Percentiles rank a stretch among this genome's conserved stretches.
These are phyloP conservation scores for Gracilariopsis chorda DNA, from an alignment of 23 red algal species.

Conservation along the genomic window DNA sequence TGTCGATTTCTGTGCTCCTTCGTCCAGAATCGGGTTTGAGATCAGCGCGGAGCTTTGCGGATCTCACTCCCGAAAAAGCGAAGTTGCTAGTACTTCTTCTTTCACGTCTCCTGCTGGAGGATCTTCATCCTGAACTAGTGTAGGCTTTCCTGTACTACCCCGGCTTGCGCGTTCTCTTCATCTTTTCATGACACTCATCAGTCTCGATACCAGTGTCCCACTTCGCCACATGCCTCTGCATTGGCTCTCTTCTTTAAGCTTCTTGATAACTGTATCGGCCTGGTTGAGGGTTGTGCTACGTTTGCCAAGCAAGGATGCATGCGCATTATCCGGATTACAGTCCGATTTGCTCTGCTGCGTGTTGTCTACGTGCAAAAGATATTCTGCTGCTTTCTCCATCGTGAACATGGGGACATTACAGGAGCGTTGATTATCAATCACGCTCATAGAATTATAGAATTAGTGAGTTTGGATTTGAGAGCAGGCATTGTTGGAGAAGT, in stretches of 20 bases:
- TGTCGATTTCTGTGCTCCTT: slow-evolving; percentile 11
- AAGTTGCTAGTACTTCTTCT: too few relatives aligned
- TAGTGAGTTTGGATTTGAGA: too few relatives aligned
- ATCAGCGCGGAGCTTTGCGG: background rate
- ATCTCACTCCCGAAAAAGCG: background rate
- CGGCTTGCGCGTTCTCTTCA: too few relatives aligned
- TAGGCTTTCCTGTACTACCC: too few relatives aligned
- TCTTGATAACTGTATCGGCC: background rate
- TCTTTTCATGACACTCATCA: background rate
- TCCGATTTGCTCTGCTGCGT: too few relatives aligned
- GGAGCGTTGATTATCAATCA: too few relatives aligned
- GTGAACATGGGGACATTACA: too few relatives aligned
- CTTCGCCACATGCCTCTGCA: background rate
- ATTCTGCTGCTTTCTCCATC: background rate
- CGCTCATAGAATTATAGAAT: too few relatives aligned
- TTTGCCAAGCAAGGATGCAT: background rate
- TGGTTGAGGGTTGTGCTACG: background rate
- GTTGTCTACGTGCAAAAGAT: background rate
- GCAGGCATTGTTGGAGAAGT: too few relatives aligned
- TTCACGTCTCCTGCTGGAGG: too few relatives aligned
- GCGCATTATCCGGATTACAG: background rate
- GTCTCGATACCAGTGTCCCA: background rate
- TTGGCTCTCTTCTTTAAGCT: background rate
- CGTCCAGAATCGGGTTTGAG: slow-evolving; percentile 9
- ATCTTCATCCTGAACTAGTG: too few relatives aligned